These are phyloP conservation scores for Diaporthe batatas DNA, from an alignment of 2,329 filamentous ascomycete species.

Conservation along the genomic window DNA sequence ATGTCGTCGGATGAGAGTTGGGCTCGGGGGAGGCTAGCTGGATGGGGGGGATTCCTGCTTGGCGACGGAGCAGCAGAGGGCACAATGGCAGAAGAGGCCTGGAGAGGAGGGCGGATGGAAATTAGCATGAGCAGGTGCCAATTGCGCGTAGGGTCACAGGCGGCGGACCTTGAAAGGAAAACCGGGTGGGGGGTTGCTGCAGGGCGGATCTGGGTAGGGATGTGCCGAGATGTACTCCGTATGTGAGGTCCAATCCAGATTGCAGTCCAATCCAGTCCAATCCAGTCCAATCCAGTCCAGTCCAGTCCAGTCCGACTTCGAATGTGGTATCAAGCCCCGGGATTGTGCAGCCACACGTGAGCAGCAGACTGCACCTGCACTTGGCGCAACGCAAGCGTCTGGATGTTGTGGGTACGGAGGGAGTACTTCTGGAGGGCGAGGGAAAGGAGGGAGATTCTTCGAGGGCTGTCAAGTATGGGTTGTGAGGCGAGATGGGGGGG, in stretches of 20 bases:
- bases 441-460: constrained; percentile 5
- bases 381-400: neutral
- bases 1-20: constrained; percentile 27
- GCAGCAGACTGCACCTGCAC: constrained; percentile 1
- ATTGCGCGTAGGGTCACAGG: constrained; percentile 19
- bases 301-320: constrained; percentile 4
- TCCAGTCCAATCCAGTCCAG: constrained; percentile 20
- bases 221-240: constrained; percentile 3
- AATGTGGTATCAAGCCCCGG: constrained; percentile 14
- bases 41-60: constrained; percentile 18
- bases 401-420: neutral
- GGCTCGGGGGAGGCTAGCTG: constrained; percentile 27
- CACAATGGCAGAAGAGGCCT: constrained; percentile 9
- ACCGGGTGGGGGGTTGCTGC: neutral
- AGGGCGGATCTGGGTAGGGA: constrained; percentile 28
- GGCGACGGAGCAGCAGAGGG: constrained; percentile 17
- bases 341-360: neutral
- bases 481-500: constrained; percentile 3
- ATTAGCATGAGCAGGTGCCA: constrained; percentile 28
- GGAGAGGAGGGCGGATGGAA: constrained; percentile 21
- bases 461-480: constrained; percentile 3
- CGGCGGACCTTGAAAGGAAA: neutral
- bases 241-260: neutral
- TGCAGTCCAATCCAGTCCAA: constrained; percentile 1
- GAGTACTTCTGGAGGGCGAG: neutral